phyloP scores from a whole-genome alignment of 176 grass and related monocot genomes.

The Bolboschoenus planiculmis region DNA sequence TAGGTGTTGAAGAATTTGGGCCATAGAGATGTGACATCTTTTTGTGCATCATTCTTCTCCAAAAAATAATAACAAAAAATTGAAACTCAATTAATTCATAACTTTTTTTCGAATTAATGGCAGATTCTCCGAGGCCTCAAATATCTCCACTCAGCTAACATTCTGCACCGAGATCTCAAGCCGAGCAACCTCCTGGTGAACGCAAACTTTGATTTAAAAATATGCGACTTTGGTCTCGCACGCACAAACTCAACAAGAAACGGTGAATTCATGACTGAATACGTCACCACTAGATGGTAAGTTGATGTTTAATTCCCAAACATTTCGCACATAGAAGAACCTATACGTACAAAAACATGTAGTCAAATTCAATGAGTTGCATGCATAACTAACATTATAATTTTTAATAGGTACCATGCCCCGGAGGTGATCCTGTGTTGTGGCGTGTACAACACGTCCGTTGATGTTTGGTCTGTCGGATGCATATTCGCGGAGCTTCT shows the following conservation, averaged over 20 bases:
- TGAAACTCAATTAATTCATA: background rate
- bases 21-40: background rate
- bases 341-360: background rate
- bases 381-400: too few relatives aligned
- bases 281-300: slow-evolving; percentile 32
- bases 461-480: slow-evolving; percentile 38
- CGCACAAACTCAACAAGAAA: slow-evolving; percentile 8
- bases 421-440: slow-evolving; percentile 35
- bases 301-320: background rate
- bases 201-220: slow-evolving; percentile 34
- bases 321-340: background rate
- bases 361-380: background rate
- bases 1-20: too few relatives aligned
- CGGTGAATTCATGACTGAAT: slow-evolving; percentile 34
- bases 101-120: background rate
- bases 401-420: slow-evolving; percentile 24
- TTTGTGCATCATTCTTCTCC: background rate
- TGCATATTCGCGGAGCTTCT: slow-evolving; percentile 41
- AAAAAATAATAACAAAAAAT: background rate
- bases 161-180: slow-evolving; percentile 36
- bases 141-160: slow-evolving; percentile 32
- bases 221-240: slow-evolving; percentile 40
- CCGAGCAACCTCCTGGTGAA: slow-evolving; percentile 36
- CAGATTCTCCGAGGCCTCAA: slow-evolving; percentile 34
- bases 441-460: slow-evolving; percentile 23